Evolutionary conservation across 2,329 filamentous ascomycete species (phyloP), one percentile per base, ranked within the genome.

Genomic region (Rhytidhysteron rufulum): DNA sequence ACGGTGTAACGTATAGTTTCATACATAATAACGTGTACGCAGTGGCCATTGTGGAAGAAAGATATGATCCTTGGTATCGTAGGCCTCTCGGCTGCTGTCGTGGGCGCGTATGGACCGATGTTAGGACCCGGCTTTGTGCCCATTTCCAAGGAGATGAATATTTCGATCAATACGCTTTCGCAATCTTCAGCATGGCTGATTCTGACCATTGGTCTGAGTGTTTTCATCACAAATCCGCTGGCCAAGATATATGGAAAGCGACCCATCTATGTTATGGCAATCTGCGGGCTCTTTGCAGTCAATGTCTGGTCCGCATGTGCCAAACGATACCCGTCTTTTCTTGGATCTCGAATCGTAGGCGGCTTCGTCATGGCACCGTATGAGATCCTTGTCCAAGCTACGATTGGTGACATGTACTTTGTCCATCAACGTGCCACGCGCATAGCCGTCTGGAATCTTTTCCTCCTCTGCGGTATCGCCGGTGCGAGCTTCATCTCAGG

Each of bases 31-130:
- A 11, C 30, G 2, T 5, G 5, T 30, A 11, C 6, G 19, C 27
- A 67, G 62, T 94, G 88, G 88, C 85, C 88, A 21, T 64, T 91
- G 45, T 90, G 86, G 85, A 80, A 78, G 53, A 85, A 88, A 55
- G 89, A 95, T 60, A 53, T 86, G 39, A 88, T 91, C 56, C 84
- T 88, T 43, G 72, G 80, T 40, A 70, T 74, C 45, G 67, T 71
- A 4, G 66, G 67, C 22, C 61, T 75, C 34, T 66, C 67, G 0
- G 70, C 72, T 2, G 68, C 66, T 5, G 68, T 76, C 0, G 70
- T 75, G 3, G 73, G 73, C 24, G 72, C 72, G 2, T 76, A 72
- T 43, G 72, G 72, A 1, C 72, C 72, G 1, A 75, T 76, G 72
- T 66, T 75, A 4, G 68, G 66, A 1, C 72, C 72, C 3, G 72